Evolutionary conservation across 2,329 filamentous ascomycete species (phyloP).

Genomic region (Neurospora crassa): DNA sequence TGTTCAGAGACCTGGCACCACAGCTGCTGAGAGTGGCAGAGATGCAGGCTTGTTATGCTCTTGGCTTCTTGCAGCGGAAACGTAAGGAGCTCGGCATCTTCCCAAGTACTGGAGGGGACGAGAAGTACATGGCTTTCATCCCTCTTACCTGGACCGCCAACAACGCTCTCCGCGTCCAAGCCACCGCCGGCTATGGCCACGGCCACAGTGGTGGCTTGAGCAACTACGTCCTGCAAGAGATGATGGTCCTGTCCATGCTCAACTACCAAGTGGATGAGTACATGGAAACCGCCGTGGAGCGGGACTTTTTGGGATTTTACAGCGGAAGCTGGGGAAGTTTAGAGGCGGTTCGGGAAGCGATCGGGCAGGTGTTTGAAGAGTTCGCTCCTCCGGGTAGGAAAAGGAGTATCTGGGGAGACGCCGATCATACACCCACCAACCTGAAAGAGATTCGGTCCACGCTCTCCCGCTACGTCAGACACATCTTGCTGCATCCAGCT

Average conservation of each 20-base stretch:
- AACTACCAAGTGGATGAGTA: not conserved
- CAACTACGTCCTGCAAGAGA: not conserved
- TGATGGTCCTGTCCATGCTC: not conserved
- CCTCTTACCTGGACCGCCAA: not conserved
- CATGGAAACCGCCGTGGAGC: not conserved
- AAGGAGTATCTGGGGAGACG: not conserved
- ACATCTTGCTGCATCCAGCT: not conserved
- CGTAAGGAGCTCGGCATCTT: not conserved
- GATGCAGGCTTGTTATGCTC: not conserved
- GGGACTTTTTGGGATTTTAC: not conserved
- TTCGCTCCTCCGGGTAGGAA: not conserved
- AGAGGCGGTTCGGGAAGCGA: not conserved
- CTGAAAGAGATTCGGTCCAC: not conserved
- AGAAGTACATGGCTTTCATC: not conserved
- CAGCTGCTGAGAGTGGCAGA: not conserved
- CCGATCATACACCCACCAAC: not conserved
- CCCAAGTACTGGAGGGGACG: not conserved
- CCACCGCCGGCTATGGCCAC: not conserved
- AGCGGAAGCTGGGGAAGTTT: not conserved
- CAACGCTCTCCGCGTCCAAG: not conserved
- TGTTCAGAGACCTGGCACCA: not conserved
- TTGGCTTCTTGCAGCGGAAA: not conserved
- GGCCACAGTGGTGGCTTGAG: not conserved
- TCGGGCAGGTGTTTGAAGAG: not conserved
- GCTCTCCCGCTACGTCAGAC: not conserved